phyloP scores from a whole-genome alignment of 2,329 filamentous ascomycete species.

The Verruconis gallopava region DNA sequence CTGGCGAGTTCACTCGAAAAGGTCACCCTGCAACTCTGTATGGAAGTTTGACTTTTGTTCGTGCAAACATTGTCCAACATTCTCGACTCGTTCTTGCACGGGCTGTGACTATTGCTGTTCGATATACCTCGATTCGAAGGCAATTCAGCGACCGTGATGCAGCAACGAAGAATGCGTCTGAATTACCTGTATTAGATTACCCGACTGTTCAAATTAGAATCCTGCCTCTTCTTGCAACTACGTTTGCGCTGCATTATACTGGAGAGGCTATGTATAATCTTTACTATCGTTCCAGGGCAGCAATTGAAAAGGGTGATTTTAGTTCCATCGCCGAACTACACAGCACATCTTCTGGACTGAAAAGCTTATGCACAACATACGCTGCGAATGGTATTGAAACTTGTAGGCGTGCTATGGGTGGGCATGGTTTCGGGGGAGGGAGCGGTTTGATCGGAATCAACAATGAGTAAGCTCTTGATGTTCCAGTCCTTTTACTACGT shows the following conservation, averaged over 20 bases:
- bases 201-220: constrained; percentile 42
- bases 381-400: constrained; percentile 42
- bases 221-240: constrained; percentile 39
- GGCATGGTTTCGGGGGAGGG: constrained; percentile 40
- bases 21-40: constrained; percentile 38
- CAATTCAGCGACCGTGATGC: constrained; percentile 39
- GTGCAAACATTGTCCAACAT: constrained; percentile 36
- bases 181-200: constrained; percentile 39
- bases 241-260: constrained; percentile 37
- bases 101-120: constrained; percentile 39
- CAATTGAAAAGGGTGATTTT: constrained; percentile 39
- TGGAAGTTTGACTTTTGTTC: constrained; percentile 36
- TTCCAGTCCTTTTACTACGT: not conserved
- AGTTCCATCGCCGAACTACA: constrained; percentile 38
- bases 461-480: constrained; percentile 21
- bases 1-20: constrained; percentile 32
- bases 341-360: constrained; percentile 40
- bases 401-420: constrained; percentile 40
- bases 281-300: constrained; percentile 32
- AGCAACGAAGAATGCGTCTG: constrained; percentile 21
- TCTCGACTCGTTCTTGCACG: constrained; percentile 39
- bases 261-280: constrained; percentile 38
- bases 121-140: constrained; percentile 36
- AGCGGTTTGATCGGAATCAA: constrained; percentile 41
- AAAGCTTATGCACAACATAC: constrained; percentile 40